Conservation (phyloP, 202 grass and related monocot species). For the Bolboschoenoplectus hybrid region DNA sequence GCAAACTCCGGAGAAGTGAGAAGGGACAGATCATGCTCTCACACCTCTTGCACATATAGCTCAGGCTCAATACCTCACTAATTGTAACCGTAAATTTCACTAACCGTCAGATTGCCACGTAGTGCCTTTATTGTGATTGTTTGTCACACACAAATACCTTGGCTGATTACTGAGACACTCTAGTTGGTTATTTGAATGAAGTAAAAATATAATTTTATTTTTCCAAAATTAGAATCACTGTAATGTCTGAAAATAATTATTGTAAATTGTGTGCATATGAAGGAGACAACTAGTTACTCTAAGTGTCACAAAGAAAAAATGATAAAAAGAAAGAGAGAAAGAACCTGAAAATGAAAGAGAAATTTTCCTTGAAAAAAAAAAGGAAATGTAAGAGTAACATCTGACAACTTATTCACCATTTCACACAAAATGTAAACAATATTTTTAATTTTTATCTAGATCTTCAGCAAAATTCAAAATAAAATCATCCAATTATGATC, state of each 20-base stretch:
- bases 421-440: background rate
- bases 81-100: constrained; percentile 7
- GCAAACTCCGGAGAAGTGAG: background rate
- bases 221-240: background rate
- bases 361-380: too few species aligned
- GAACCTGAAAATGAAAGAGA: too few species aligned
- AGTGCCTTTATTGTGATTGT: background rate
- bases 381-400: background rate
- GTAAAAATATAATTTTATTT: background rate
- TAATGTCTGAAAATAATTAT: background rate
- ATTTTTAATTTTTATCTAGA: background rate
- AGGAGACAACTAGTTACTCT: background rate
- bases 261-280: background rate
- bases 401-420: background rate
- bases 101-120: constrained; percentile 1
- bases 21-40: background rate
- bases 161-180: background rate
- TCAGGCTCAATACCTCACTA: background rate
- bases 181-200: background rate
- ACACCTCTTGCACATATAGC: background rate
- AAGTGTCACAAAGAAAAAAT: background rate
- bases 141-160: background rate
- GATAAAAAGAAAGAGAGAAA: background rate
- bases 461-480: background rate
- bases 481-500: background rate